These are phyloP conservation scores for Solanum virginianum DNA, from an alignment of 257 asterid genomes.

Conservation along the genomic window DNA sequence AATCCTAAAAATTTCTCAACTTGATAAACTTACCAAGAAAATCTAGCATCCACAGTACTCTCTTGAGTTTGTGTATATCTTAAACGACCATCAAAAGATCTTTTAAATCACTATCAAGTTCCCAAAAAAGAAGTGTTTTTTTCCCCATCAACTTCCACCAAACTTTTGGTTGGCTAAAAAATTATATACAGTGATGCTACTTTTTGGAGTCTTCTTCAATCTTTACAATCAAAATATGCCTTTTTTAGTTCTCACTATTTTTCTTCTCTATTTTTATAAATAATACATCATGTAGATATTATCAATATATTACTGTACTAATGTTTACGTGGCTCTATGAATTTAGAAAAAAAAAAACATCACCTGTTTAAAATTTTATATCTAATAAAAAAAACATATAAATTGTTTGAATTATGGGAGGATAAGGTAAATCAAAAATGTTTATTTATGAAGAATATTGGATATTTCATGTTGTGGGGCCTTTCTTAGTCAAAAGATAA, in stretches of 20 bases:
- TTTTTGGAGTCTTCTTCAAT: not conserved
- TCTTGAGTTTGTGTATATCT: not conserved
- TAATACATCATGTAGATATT: not conserved
- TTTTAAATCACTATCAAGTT: constrained; percentile 25
- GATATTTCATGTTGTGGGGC: not conserved
- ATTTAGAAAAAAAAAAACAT: not conserved
- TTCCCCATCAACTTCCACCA: not conserved
- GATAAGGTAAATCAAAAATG: not conserved
- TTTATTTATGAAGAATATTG: not conserved
- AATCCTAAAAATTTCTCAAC: not conserved
- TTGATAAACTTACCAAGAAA: constrained; percentile 15
- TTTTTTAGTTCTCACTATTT: not conserved
- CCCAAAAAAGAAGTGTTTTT: constrained; percentile 12
- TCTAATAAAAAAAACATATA: not conserved
- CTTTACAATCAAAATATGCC: not conserved
- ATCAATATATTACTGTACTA: not conserved
- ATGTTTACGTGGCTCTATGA: not conserved
- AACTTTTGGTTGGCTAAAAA: not conserved
- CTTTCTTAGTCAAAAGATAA: not conserved
- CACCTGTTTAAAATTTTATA: too few relatives aligned
- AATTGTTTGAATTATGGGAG: accelerated
- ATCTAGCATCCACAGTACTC: not conserved
- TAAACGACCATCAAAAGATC: not conserved
- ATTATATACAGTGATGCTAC: not conserved
- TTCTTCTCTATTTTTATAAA: not conserved